Percentiles rank a stretch among this genome's conserved stretches.
Conservation (phyloP, 2,329 filamentous ascomycete genomes). For the Mycosphaerelloides madeirae region DNA sequence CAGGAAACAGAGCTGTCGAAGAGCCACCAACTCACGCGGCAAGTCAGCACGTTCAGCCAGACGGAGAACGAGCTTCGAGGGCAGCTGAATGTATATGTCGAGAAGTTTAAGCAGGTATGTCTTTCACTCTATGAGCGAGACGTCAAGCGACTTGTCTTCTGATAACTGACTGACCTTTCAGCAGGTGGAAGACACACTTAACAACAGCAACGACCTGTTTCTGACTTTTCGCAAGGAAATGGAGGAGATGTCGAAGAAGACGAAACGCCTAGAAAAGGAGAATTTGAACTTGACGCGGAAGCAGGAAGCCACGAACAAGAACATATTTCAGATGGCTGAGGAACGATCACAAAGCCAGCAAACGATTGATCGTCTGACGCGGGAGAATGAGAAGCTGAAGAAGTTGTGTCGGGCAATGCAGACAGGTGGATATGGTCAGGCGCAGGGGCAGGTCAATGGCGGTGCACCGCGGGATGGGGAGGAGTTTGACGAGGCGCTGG, state of each 20-base stretch:
- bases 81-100: constrained; percentile 96
- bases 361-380: constrained; percentile 72
- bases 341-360: constrained; percentile 74
- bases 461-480: constrained; percentile 15
- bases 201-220: constrained; percentile 97
- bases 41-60: constrained; percentile 93
- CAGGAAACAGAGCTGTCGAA: constrained; percentile 77
- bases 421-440: constrained; percentile 71
- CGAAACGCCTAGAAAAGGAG: constrained; percentile 92
- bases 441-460: constrained; percentile 11
- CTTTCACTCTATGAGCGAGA: not conserved
- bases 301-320: constrained; percentile 87
- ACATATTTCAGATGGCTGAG: constrained; percentile 96
- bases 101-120: constrained; percentile 97
- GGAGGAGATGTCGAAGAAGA: constrained; percentile 99
- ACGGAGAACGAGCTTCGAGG: constrained; percentile 90
- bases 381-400: constrained; percentile 85
- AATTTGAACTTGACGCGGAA: constrained; percentile 87
- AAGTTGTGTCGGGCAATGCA: constrained; percentile 96
- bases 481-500: constrained; percentile 28
- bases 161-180: constrained; percentile 42
- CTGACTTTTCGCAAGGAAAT: constrained; percentile 97
- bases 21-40: constrained; percentile 78
- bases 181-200: constrained; percentile 96
- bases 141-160: constrained; percentile 10